Evolutionary conservation across 2,329 filamentous ascomycete genomes (phyloP), one percentile per base, ranked within the genome.

Genomic region (Waltergamsia citrina): DNA sequence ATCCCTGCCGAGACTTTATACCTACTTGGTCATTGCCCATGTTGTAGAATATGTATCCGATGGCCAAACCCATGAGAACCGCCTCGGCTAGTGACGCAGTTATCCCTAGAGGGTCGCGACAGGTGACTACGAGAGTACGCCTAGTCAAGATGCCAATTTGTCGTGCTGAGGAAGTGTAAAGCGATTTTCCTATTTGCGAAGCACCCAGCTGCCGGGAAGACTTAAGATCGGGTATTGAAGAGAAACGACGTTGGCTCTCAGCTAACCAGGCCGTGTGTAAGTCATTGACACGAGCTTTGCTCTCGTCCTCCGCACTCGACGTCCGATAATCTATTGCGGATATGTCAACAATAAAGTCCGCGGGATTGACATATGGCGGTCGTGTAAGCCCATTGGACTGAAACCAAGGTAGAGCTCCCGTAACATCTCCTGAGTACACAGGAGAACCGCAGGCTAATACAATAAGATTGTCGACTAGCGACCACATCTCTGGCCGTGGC

Each of bases 401-500:
- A 42, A 88, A 86, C 63, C 84, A 81, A 0, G 69, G 56, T 4
- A 84, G 51, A 31, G 76, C 81, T 3, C 69, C 65, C 4, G 62
- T 54, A 18, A 69, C 65, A 1, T 62, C 57, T 0, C 82, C 83
- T 16, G 77, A 78, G 45, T 81, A 88, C 0, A 86, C 71, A 1
- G 78, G 74, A 22, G 69, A 71, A 0, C 83, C 83, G 43, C 67
- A 70, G 2, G 80, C 77, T 4, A 88, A 52, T 10, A 88, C 64
- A 7, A 86, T 63, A 7, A 87, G 63, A 38, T 77, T 75, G 51
- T 87, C 82, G 47, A 88, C 84, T 12, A 86, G 65, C 21, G 73
- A 69, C 81, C 82, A 88, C 11, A 88, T 87, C 50, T 87, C 83
- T 0, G 81, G 85, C 15, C 83, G 68, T 15, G 83, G 83, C 41